These are phyloP conservation scores for Penicillium sp. DNA, from an alignment of 2,329 filamentous ascomycete species.

Conservation along the genomic window DNA sequence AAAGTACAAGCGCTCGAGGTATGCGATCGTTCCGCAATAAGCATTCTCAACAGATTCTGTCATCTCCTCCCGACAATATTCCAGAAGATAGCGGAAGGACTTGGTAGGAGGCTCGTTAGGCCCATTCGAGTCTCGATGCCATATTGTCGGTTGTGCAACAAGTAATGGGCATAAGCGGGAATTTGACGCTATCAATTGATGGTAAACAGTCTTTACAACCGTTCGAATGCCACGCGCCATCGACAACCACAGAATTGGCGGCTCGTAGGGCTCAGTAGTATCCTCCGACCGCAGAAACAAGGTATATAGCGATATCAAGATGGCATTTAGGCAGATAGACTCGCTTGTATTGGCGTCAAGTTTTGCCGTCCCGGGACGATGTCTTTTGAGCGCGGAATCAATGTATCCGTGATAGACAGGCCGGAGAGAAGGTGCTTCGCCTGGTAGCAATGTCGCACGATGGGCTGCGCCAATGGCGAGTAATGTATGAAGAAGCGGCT, in stretches of 20 bases:
- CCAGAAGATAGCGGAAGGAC: conserved; percentile 19
- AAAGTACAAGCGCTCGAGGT: conserved; percentile 18
- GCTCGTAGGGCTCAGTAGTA: conserved; percentile 15
- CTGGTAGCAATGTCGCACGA: conserved; percentile 14
- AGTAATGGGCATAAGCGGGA: conserved; percentile 18
- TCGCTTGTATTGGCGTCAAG: conserved; percentile 16
- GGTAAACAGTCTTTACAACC: conserved; percentile 13
- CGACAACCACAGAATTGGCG: conserved; percentile 21
- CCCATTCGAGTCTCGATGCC: neutral
- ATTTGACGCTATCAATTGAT: conserved; percentile 12
- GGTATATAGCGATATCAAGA: conserved; percentile 21
- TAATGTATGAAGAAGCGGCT: conserved; percentile 24
- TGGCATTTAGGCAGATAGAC: conserved; percentile 18
- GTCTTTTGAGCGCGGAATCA: conserved; percentile 16
- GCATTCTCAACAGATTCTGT: conserved; percentile 5
- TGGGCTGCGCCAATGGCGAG: conserved; percentile 21
- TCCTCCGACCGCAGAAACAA: conserved; percentile 21
- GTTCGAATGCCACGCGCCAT: conserved; percentile 20
- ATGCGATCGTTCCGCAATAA: conserved; percentile 12
- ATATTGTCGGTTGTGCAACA: conserved; percentile 13
- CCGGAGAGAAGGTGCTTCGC: conserved; percentile 17
- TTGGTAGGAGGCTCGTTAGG: conserved; percentile 2
- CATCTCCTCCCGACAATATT: conserved; percentile 15
- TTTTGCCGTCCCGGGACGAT: conserved; percentile 16
- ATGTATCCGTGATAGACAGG: conserved; percentile 22